Percentiles rank a stretch among this genome's conserved stretches.
Conservation (phyloP, 2,329 filamentous ascomycete species). For the Aspergillus brunneoviolaceus region DNA sequence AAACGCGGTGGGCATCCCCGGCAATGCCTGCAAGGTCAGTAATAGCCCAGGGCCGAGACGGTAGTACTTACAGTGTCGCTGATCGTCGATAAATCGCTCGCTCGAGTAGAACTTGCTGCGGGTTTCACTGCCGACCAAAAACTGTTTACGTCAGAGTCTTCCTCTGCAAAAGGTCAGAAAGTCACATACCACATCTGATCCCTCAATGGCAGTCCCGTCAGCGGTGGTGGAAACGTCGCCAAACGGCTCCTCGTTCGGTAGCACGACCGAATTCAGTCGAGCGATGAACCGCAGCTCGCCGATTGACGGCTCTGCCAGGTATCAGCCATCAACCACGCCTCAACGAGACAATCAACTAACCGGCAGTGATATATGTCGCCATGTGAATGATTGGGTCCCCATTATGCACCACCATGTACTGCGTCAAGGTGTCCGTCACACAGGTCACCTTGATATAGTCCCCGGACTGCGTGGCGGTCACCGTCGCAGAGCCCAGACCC, state of each 20-base stretch:
- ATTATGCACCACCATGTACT: conserved; percentile 62
- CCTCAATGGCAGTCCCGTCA: conserved; percentile 57
- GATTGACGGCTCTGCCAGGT: conserved; percentile 47
- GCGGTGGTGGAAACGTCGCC: conserved; percentile 57
- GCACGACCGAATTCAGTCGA: conserved; percentile 53
- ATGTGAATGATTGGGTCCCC: conserved; percentile 62
- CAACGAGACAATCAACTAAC: conserved; percentile 19
- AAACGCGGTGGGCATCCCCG: conserved; percentile 54
- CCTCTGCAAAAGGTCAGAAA: background rate
- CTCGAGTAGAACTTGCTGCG: conserved; percentile 70
- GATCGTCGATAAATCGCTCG: conserved; percentile 68
- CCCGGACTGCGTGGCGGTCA: conserved; percentile 48
- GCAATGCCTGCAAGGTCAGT: conserved; percentile 22
- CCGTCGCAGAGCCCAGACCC: conserved; percentile 59
- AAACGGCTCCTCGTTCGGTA: conserved; percentile 56
- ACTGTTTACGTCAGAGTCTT: conserved; percentile 31
- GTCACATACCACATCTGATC: conserved; percentile 49
- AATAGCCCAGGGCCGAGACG: background rate
- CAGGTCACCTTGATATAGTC: conserved; percentile 63
- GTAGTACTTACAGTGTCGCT: conserved; percentile 53
- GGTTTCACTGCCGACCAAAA: conserved; percentile 60
- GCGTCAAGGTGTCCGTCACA: conserved; percentile 59
- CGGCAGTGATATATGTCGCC: conserved; percentile 60
- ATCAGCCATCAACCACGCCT: background rate
- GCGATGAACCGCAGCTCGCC: conserved; percentile 66